A percentile compares a stretch with the other conserved stretches of the same genome.
Conservation (phyloP, 2,329 filamentous ascomycete species). For the Xylariomycetidae sp. region DNA sequence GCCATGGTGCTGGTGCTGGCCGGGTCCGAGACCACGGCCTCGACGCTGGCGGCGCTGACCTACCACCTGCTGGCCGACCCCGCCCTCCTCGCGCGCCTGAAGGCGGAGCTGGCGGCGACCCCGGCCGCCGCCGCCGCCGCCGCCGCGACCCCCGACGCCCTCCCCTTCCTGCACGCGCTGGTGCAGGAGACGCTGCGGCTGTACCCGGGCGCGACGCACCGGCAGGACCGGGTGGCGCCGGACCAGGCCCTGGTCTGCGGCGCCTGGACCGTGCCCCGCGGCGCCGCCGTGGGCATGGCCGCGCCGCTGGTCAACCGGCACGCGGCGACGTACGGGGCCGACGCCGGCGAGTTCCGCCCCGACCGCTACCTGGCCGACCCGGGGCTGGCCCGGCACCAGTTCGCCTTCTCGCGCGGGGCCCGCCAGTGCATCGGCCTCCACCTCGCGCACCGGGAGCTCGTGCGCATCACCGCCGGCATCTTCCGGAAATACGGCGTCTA, state of each 20-base stretch:
- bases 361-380: conserved; percentile 23
- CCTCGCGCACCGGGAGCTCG: conserved; percentile 20
- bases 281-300: conserved; percentile 15
- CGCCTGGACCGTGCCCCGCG: conserved; percentile 14
- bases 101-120: conserved; percentile 12
- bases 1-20: conserved; percentile 12
- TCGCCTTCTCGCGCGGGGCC: conserved; percentile 17
- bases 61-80: conserved; percentile 13
- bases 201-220: conserved; percentile 28
- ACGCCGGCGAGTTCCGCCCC: conserved; percentile 16
- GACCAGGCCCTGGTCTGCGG: conserved; percentile 24
- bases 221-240: conserved; percentile 26
- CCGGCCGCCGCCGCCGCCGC: conserved; percentile 13
- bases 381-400: conserved; percentile 11
- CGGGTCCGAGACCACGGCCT: conserved; percentile 16
- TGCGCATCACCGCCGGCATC: conserved; percentile 18
- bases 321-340: conserved; percentile 14
- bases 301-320: conserved; percentile 17
- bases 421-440: conserved; percentile 23
- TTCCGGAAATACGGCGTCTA: conserved; percentile 19
- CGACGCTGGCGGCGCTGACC: conserved; percentile 12
- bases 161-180: conserved; percentile 27
- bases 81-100: conserved; percentile 9
- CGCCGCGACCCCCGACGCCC: conserved; percentile 20
- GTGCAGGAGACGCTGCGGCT: conserved; percentile 31